Evolutionary conservation across 2,329 filamentous ascomycete species (phyloP), one percentile per base, ranked within the genome.

Genomic region (Clarireedia homoeocarpa): DNA sequence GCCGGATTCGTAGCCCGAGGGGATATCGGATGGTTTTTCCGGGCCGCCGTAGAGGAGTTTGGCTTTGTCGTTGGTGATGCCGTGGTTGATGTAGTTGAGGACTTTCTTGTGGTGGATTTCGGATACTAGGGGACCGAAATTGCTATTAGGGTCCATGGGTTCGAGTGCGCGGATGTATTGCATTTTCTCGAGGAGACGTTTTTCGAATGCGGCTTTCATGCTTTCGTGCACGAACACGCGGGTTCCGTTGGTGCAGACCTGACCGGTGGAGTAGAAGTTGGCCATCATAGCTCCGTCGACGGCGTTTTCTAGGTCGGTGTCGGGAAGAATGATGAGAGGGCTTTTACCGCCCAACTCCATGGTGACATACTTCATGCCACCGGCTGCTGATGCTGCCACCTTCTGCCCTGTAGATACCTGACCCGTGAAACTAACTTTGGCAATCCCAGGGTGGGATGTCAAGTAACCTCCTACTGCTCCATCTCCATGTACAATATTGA

Each of bases 321-420:
- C 90, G 1, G 88, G 88, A 1, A 95, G 81, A 48, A 96, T 78
- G 51, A 96, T 76, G 44, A 90, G 76, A 0, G 90, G 88, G 58
- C 85, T 90, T 74, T 95, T 95, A 50, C 91, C 91, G 54, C 91
- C 91, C 0, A 95, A 79, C 73, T 96, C 91, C 87, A 95, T 91
- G 20, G 91, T 95, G 49, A 94, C 85, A 68, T 91, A 90, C 73
- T 95, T 95, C 86, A 95, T 91, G 64, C 81, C 82, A 34, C 81
- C 82, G 1, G 87, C 85, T 2, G 90, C 90, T 38, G 84, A 76
- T 45, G 80, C 81, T 9, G 90, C 89, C 9, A 96, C 90, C 69
- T 89, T 92, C 72, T 82, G 81, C 14, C 91, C 90, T 0, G 90
- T 95, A 58, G 82, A 80, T 26, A 95, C 89, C 69, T 95, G 89